These are phyloP conservation scores for Microsporum canis DNA, from an alignment of 2,329 filamentous ascomycete genomes.

Conservation along the genomic window DNA sequence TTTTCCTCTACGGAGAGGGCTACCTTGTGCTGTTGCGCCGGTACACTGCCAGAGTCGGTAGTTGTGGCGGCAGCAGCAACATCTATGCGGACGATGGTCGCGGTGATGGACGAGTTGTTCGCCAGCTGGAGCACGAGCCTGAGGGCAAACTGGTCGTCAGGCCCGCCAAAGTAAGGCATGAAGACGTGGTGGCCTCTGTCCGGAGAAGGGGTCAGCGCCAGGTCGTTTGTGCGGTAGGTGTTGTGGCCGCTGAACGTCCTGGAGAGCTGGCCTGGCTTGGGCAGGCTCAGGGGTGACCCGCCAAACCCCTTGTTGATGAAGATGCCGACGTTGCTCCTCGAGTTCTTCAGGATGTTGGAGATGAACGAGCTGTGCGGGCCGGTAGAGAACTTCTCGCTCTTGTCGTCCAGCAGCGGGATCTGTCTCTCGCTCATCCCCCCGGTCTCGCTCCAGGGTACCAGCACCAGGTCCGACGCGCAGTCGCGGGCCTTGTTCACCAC, in stretches of 20 bases:
- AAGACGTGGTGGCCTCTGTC: constrained; percentile 74
- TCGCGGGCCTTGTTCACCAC: constrained; percentile 59
- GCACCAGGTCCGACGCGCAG: constrained; percentile 58
- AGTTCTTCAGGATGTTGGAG: constrained; percentile 51
- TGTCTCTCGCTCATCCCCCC: constrained; percentile 60
- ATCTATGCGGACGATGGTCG: constrained; percentile 56
- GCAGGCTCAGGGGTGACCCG: constrained; percentile 21
- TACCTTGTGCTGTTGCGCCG: constrained; percentile 1
- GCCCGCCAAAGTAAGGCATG: constrained; percentile 72
- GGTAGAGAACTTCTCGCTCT: constrained; percentile 46
- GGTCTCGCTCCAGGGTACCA: constrained; percentile 84
- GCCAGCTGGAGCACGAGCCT: constrained; percentile 74
- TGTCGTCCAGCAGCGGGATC: constrained; percentile 41
- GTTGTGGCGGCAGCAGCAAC: constrained; percentile 13
- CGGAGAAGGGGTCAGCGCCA: constrained; percentile 46
- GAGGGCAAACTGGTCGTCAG: constrained; percentile 70
- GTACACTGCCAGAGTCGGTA: not conserved
- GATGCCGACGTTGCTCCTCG: constrained; percentile 59
- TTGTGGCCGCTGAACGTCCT: constrained; percentile 47
- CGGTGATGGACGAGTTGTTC: constrained; percentile 65
- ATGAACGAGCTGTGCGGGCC: constrained; percentile 63
- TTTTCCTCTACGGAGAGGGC: constrained; percentile 10
- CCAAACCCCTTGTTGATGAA: constrained; percentile 65
- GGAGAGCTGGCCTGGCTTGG: constrained; percentile 27
- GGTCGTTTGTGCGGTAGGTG: constrained; percentile 48